These are phyloP conservation scores for Omphalea diandra DNA, from an alignment of 441 rosid genomes.

Conservation along the genomic window DNA sequence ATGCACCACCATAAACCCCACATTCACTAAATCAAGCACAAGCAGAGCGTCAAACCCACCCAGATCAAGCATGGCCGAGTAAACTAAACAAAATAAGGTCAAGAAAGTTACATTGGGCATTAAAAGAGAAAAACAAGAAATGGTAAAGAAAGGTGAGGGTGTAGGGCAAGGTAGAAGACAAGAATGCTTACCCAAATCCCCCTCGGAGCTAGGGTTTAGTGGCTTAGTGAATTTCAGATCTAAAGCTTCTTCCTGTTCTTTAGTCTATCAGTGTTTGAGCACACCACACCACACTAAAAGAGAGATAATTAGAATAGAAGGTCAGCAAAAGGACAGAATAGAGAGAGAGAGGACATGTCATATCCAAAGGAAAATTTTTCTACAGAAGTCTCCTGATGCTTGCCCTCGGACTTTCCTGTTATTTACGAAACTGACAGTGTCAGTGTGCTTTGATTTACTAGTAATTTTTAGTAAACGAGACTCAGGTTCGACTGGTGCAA, in stretches of 20 bases:
- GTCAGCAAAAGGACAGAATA: conserved; percentile 28
- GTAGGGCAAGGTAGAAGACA: neutral
- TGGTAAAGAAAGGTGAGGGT: neutral
- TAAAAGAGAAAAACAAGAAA: conserved; percentile 8
- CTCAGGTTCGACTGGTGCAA: conserved; percentile 10
- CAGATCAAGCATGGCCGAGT: conserved; percentile 28
- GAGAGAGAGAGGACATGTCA: conserved; percentile 30
- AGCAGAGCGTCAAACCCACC: conserved; percentile 19
- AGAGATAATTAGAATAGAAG: conserved; percentile 25
- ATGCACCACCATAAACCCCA: conserved; percentile 9
- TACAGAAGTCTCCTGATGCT: neutral
- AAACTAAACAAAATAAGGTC: conserved; percentile 13
- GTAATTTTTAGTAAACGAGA: no score
- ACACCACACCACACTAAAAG: conserved; percentile 15
- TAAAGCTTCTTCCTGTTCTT: conserved; percentile 22
- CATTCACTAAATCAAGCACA: conserved; percentile 21
- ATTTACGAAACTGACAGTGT: conserved; percentile 46
- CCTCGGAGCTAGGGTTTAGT: conserved; percentile 19
- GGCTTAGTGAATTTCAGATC: conserved; percentile 44
- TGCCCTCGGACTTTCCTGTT: conserved; percentile 28
- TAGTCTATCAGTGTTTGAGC: conserved; percentile 18
- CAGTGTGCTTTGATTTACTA: no score
- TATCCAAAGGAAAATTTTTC: conserved; percentile 13
- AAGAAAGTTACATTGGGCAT: conserved; percentile 22
- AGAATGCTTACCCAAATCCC: conserved; percentile 37